Conservation (phyloP, 352 stramenopile genomes). For the Phytophthora fragariaefolia region DNA sequence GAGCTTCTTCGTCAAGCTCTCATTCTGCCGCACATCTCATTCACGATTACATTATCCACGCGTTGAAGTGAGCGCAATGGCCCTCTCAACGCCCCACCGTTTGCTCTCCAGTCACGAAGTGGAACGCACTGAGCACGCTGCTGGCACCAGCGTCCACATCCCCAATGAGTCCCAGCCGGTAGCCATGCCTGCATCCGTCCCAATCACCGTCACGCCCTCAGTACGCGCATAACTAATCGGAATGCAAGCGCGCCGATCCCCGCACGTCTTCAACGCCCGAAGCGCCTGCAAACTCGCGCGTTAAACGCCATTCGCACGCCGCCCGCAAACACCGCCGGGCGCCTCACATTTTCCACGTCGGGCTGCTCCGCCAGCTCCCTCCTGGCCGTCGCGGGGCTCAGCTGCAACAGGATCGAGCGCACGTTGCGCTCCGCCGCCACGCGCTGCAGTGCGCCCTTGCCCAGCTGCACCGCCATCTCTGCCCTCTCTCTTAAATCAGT, state of each 20-base stretch:
- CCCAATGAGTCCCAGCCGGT: conserved; percentile 42
- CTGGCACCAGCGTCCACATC: conserved; percentile 4
- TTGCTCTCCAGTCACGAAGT: conserved; percentile 20
- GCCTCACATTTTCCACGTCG: conserved; percentile 33
- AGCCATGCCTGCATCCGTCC: conserved; percentile 39
- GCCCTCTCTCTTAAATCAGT: too few relatives aligned
- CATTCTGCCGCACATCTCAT: conserved; percentile 22
- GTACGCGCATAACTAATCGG: background rate
- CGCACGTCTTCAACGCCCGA: conserved; percentile 37
- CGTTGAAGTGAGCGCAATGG: too few relatives aligned
- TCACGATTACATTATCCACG: conserved; percentile 3
- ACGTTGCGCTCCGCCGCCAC: conserved; percentile 48
- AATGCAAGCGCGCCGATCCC: background rate
- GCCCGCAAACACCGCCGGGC: too few relatives aligned
- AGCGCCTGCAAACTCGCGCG: conserved; percentile 24
- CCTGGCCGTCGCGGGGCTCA: conserved; percentile 27
- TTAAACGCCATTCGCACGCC: too few relatives aligned
- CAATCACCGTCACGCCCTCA: background rate
- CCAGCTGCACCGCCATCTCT: conserved; percentile 15
- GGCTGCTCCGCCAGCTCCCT: conserved; percentile 8
- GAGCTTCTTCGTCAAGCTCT: conserved; percentile 20
- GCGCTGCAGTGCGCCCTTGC: conserved; percentile 28
- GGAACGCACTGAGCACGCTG: conserved; percentile 29
- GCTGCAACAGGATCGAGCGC: conserved; percentile 57
- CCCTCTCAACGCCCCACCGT: too few relatives aligned